Percentiles rank a stretch among this genome's conserved stretches.
Evolutionary conservation across 192 early-diverging fungal genomes (phyloP).

Genomic region (Lobulomyces angularis): DNA sequence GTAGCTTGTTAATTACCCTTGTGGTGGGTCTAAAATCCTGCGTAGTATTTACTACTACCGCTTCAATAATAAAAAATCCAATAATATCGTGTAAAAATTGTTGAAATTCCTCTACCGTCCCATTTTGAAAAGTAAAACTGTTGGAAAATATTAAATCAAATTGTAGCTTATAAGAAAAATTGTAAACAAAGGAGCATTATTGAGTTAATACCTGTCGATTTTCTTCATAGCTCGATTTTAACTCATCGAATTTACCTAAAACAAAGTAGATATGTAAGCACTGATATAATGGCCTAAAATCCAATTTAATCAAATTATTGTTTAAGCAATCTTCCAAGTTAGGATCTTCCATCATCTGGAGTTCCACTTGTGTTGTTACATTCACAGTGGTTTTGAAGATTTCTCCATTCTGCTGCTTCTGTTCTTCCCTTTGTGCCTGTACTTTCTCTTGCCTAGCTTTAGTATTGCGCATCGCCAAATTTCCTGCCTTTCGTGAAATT

Average conservation of each 20-base stretch:
- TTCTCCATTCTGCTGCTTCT: slow-evolving; percentile 48
- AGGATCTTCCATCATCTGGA: slow-evolving; percentile 25
- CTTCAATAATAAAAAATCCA: slow-evolving; percentile 94
- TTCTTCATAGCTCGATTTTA: slow-evolving; percentile 78
- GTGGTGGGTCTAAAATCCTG: slow-evolving; percentile 76
- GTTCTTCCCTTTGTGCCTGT: slow-evolving; percentile 56
- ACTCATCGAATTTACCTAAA: slow-evolving; percentile 73
- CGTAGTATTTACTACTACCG: slow-evolving; percentile 73
- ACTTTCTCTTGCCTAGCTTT: slow-evolving; percentile 11
- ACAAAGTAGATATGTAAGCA: slow-evolving; percentile 93
- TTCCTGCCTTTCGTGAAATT: slow-evolving; percentile 69
- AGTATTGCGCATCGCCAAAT: slow-evolving; percentile 56
- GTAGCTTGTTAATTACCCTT: slow-evolving; percentile 24
- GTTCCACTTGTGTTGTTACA: too few relatives aligned
- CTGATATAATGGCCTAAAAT: slow-evolving; percentile 90
- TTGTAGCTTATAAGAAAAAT: slow-evolving; percentile 47
- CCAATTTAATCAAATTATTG: slow-evolving; percentile 67
- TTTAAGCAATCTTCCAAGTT: too few relatives aligned
- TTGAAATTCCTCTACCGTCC: slow-evolving; percentile 53
- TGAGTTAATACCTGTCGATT: slow-evolving; percentile 53
- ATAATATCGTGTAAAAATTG: slow-evolving; percentile 77
- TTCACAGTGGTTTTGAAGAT: too few relatives aligned
- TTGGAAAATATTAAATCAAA: slow-evolving; percentile 70
- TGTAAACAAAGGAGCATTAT: slow-evolving; percentile 1
- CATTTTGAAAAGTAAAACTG: slow-evolving; percentile 55